A percentile compares a stretch with the other conserved stretches of the same genome.
These are phyloP conservation scores for Castanopsis chinensis DNA, from an alignment of 306 rosid species.

Conservation along the genomic window DNA sequence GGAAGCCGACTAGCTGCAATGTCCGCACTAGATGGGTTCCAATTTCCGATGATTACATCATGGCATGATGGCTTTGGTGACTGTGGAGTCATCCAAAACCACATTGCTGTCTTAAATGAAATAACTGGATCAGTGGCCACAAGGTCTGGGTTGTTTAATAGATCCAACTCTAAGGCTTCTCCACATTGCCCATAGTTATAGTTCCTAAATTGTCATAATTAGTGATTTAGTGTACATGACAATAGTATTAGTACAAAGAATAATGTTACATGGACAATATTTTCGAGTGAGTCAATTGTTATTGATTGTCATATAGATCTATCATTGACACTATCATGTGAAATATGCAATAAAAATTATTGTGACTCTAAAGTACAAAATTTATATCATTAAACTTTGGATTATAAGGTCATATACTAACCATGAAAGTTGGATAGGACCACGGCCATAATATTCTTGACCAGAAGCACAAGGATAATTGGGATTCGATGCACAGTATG, in stretches of 20 bases:
- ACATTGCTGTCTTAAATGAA: slow-evolving; percentile 63
- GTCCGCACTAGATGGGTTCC: slow-evolving; percentile 53
- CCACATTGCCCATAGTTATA: slow-evolving; percentile 63
- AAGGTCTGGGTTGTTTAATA: slow-evolving; percentile 49
- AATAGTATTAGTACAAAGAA: no score
- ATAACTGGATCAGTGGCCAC: slow-evolving; percentile 43
- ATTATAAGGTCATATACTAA: slow-evolving; percentile 6
- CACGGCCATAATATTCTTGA: slow-evolving; percentile 56
- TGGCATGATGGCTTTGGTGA: slow-evolving; percentile 70
- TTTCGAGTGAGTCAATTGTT: no score
- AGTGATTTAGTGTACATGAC: background rate
- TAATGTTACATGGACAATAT: no score
- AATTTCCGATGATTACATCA: slow-evolving; percentile 44
- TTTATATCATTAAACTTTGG: no score
- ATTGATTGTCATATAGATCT: no score
- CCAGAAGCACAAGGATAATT: slow-evolving; percentile 52
- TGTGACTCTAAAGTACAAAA: no score
- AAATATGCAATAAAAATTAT: no score
- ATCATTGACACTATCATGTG: no score
- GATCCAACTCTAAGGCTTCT: slow-evolving; percentile 23
- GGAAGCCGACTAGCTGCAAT: slow-evolving; percentile 23
- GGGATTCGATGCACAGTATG: slow-evolving; percentile 30
- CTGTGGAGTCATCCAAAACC: slow-evolving; percentile 85
- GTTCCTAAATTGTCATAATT: slow-evolving; percentile 33
- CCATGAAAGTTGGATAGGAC: slow-evolving; percentile 69